Percentiles rank a stretch among this genome's conserved stretches.
These are phyloP conservation scores for Fusarium sp. DNA, from an alignment of 2,329 filamentous ascomycete species.

Conservation along the genomic window DNA sequence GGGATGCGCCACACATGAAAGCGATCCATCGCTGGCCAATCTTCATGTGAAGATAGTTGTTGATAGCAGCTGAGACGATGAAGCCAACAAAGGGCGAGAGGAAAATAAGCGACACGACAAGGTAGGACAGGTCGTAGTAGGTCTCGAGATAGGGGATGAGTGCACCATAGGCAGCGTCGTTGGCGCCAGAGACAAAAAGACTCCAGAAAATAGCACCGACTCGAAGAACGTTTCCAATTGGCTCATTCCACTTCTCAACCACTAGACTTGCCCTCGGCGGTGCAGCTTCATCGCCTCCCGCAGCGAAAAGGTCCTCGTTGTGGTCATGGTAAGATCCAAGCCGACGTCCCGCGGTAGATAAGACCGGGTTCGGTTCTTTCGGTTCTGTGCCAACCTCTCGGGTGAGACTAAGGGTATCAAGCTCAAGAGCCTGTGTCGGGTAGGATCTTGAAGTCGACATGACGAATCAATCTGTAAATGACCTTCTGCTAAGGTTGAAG, in stretches of 20 bases:
- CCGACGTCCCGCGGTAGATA: conserved; percentile 18
- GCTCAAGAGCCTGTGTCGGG: conserved; percentile 19
- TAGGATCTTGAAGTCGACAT: conserved; percentile 21
- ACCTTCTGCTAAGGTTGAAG: neutral
- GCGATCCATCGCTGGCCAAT: conserved; percentile 67
- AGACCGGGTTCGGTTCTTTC: conserved; percentile 18
- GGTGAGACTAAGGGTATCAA: conserved; percentile 8
- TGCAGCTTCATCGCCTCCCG: neutral
- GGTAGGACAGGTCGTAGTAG: conserved; percentile 74
- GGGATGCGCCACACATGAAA: conserved; percentile 68
- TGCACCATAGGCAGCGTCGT: conserved; percentile 64
- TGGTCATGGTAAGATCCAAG: conserved; percentile 12
- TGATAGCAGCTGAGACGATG: conserved; percentile 69
- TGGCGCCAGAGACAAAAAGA: conserved; percentile 70
- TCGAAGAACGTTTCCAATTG: conserved; percentile 58
- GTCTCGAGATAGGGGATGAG: conserved; percentile 44
- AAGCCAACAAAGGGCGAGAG: conserved; percentile 77
- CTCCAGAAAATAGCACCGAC: conserved; percentile 68
- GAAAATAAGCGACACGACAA: conserved; percentile 74
- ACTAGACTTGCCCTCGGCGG: neutral
- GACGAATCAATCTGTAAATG: neutral
- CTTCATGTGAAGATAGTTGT: conserved; percentile 60
- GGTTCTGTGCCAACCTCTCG: neutral
- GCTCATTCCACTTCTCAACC: conserved; percentile 39
- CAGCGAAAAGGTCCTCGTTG: neutral